Conservation (phyloP, 1,284 basidiomycete genomes). For the Apiotrichum porosum region DNA sequence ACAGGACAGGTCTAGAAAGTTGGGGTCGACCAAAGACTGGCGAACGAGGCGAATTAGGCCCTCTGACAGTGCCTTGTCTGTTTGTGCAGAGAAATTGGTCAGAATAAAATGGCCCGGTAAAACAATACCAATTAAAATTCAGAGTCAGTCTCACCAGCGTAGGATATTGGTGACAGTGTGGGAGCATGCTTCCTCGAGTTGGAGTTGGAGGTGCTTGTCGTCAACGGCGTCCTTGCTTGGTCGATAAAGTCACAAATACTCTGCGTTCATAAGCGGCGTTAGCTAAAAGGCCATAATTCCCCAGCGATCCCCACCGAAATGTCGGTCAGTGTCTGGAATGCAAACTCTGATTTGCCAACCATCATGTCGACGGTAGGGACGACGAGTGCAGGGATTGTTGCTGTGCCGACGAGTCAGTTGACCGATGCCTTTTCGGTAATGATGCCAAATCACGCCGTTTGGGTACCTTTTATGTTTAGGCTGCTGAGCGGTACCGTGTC, state of each 20-base stretch:
- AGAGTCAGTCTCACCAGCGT: slow-evolving; percentile 54
- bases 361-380: slow-evolving; percentile 57
- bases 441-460: background rate
- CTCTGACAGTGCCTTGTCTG: background rate
- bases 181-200: slow-evolving; percentile 67
- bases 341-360: slow-evolving; percentile 23
- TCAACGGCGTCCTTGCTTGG: slow-evolving; percentile 61
- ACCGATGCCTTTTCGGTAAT: background rate
- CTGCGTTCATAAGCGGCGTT: slow-evolving; percentile 47
- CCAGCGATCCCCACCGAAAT: background rate
- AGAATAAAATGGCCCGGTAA: too few relatives aligned
- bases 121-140: too few relatives aligned
- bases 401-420: background rate
- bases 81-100: too few relatives aligned
- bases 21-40: slow-evolving; percentile 51
- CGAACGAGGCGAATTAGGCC: slow-evolving; percentile 63
- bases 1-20: slow-evolving; percentile 50
- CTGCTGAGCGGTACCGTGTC: too few relatives aligned
- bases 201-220: slow-evolving; percentile 46
- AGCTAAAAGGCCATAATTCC: too few relatives aligned
- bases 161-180: slow-evolving; percentile 70
- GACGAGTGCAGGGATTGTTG: slow-evolving; percentile 64
- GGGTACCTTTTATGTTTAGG: background rate
- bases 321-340: slow-evolving; percentile 52
- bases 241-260: slow-evolving; percentile 75